phyloP scores from a whole-genome alignment of 495 filamentous ascomycete species.

The Amniculicola lignicola region DNA sequence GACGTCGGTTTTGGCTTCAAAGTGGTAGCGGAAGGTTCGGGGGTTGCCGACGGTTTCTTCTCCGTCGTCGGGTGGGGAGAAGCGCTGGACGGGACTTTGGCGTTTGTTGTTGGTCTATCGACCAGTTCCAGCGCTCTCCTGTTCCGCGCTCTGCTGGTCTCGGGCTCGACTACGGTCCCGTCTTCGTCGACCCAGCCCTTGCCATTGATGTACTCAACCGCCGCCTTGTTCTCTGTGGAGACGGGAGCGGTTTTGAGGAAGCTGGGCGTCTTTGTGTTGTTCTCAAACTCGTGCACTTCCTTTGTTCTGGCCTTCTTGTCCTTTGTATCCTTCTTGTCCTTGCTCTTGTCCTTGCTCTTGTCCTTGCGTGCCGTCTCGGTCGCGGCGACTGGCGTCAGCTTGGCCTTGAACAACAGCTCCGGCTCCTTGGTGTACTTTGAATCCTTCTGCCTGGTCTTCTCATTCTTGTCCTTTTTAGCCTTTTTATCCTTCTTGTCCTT shows the following conservation, averaged over 20 bases:
- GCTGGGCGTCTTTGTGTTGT: conserved; percentile 69
- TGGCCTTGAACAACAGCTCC: conserved; percentile 81
- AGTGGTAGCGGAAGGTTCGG: neutral
- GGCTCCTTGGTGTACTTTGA: conserved; percentile 76
- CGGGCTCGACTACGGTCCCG: conserved; percentile 68
- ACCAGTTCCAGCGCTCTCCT: conserved; percentile 23
- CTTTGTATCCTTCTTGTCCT: conserved; percentile 50
- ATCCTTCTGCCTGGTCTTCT: conserved; percentile 71
- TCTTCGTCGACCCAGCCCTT: conserved; percentile 85
- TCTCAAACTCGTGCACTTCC: conserved; percentile 83
- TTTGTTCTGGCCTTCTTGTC: conserved; percentile 56
- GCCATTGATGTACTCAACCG: conserved; percentile 63
- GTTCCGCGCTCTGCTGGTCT: conserved; percentile 34
- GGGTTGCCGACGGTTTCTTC: conserved; percentile 4
- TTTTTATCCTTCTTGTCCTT: conserved; percentile 42
- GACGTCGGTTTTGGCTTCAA: conserved; percentile 16
- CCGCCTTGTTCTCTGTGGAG: conserved; percentile 45
- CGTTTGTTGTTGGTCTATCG: neutral
- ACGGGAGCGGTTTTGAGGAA: conserved; percentile 57
- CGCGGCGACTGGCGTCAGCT: conserved; percentile 60
- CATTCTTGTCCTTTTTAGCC: conserved; percentile 47
- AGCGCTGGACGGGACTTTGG: neutral
- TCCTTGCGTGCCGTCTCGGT: conserved; percentile 23
- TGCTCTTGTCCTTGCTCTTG: conserved; percentile 50
- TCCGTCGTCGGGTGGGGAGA: conserved; percentile 7